Percentiles rank a stretch among this genome's conserved stretches.
These are phyloP conservation scores for Xylaria curta DNA, from an alignment of 495 filamentous ascomycete genomes.

Conservation along the genomic window DNA sequence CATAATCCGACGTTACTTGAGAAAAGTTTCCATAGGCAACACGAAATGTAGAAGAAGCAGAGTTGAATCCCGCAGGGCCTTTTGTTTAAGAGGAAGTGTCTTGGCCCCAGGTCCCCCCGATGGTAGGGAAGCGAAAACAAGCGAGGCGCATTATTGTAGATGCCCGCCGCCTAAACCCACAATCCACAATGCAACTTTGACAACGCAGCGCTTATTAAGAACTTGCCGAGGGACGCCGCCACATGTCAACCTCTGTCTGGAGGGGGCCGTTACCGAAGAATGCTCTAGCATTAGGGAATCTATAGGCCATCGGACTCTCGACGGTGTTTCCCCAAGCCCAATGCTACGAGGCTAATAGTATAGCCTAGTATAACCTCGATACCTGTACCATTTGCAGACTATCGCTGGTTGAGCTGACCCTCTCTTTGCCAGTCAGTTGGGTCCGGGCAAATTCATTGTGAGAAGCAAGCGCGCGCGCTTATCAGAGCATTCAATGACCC, in stretches of 20 bases:
- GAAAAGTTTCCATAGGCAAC: neutral
- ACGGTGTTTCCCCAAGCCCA: slow-evolving; percentile 5
- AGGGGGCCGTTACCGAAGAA: neutral
- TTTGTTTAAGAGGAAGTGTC: neutral
- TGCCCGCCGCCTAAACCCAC: slow-evolving; percentile 8
- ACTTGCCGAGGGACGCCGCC: neutral
- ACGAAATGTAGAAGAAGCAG: neutral
- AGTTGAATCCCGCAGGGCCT: neutral
- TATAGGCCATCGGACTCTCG: slow-evolving; percentile 11
- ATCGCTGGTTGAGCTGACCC: neutral
- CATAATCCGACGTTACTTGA: slow-evolving; percentile 4
- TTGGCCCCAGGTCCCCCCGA: neutral
- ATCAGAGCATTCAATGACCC: neutral
- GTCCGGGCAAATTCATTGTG: neutral
- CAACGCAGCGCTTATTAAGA: slow-evolving; percentile 23
- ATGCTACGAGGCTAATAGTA: neutral
- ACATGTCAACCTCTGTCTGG: slow-evolving; percentile 21
- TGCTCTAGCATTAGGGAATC: neutral
- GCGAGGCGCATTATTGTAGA: neutral
- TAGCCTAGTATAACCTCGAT: neutral
- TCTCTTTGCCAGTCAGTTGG: neutral
- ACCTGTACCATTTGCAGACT: neutral
- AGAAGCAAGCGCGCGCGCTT: slow-evolving; percentile 22
- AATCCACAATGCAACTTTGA: slow-evolving; percentile 20
- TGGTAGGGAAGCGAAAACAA: neutral